Conservation (phyloP, 2,329 filamentous ascomycete genomes). For the Ramularia endophylla region DNA sequence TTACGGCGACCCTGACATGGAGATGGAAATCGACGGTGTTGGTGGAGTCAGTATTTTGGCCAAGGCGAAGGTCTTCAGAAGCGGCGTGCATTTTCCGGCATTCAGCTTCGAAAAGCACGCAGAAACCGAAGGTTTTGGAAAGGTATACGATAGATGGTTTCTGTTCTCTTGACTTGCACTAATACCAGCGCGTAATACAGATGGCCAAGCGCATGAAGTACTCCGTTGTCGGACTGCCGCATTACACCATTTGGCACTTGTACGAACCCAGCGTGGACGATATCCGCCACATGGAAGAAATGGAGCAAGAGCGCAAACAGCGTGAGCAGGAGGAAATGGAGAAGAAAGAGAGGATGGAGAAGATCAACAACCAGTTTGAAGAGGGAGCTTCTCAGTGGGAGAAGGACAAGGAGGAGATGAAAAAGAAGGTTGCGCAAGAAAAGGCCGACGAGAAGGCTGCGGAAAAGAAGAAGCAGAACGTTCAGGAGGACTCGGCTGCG, state of each 20-base stretch:
- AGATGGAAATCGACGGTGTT: slow-evolving; percentile 98
- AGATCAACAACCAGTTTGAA: slow-evolving; percentile 74
- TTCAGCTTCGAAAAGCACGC: slow-evolving; percentile 99
- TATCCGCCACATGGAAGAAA: slow-evolving; percentile 96
- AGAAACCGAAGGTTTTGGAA: slow-evolving; percentile 97
- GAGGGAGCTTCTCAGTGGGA: slow-evolving; percentile 78
- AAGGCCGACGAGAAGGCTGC: slow-evolving; percentile 31
- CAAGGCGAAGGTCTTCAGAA: slow-evolving; percentile 91
- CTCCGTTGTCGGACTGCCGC: slow-evolving; percentile 89
- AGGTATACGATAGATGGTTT: slow-evolving; percentile 69
- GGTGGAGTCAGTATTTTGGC: slow-evolving; percentile 96
- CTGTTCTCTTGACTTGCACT: slow-evolving; percentile 21
- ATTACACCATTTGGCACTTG: slow-evolving; percentile 99
- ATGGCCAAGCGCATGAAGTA: slow-evolving; percentile 97
- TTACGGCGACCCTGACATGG: slow-evolving; percentile 97
- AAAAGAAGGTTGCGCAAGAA: slow-evolving; percentile 47
- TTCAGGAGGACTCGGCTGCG: slow-evolving; percentile 9
- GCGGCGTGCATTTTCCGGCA: slow-evolving; percentile 93
- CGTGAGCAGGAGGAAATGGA: slow-evolving; percentile 75
- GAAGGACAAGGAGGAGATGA: slow-evolving; percentile 76
- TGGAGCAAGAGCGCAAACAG: slow-evolving; percentile 79
- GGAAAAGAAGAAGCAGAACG: slow-evolving; percentile 13
- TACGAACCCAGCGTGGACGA: slow-evolving; percentile 99
- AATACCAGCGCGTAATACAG: slow-evolving; percentile 51
- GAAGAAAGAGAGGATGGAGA: slow-evolving; percentile 65